These are phyloP conservation scores for Scleroderma citrinum DNA, from an alignment of 768 basidiomycete species.

Conservation along the genomic window DNA sequence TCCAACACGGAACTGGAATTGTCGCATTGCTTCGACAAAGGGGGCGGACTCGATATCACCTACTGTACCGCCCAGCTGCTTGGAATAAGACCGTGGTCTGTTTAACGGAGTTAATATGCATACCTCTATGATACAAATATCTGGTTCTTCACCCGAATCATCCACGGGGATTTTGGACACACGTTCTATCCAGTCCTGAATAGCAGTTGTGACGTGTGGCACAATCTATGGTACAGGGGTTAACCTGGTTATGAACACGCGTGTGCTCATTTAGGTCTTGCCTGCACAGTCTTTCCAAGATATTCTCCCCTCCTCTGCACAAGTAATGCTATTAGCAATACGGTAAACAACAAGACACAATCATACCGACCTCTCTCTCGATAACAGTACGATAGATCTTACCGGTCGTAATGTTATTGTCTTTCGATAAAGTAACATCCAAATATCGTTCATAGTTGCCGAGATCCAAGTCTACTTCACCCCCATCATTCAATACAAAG, in stretches of 20 bases:
- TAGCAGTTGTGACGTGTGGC: conserved; percentile 92
- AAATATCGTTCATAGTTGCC: conserved; percentile 99
- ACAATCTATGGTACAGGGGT: conserved; percentile 55
- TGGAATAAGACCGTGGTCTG: background rate
- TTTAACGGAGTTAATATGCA: conserved; percentile 11
- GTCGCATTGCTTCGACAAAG: conserved; percentile 98
- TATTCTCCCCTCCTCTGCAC: conserved; percentile 75
- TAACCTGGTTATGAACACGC: conserved; percentile 5
- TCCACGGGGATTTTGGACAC: conserved; percentile 94
- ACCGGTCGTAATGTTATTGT: conserved; percentile 98
- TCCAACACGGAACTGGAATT: conserved; percentile 98
- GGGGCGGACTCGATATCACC: conserved; percentile 99
- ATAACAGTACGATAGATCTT: conserved; percentile 98
- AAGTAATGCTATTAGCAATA: conserved; percentile 8
- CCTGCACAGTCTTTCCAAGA: conserved; percentile 95
- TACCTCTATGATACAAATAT: conserved; percentile 97
- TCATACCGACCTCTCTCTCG: conserved; percentile 77
- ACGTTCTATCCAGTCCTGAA: conserved; percentile 98
- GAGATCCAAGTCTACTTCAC: conserved; percentile 95
- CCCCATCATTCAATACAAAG: conserved; percentile 96
- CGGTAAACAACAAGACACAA: background rate
- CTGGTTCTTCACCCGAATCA: conserved; percentile 86
- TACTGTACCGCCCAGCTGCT: conserved; percentile 94
- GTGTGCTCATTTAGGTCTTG: conserved; percentile 24
- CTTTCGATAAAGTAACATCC: conserved; percentile 85